phyloP scores from a whole-genome alignment of 2,329 filamentous ascomycete species.

The Fusarium denticulatum region DNA sequence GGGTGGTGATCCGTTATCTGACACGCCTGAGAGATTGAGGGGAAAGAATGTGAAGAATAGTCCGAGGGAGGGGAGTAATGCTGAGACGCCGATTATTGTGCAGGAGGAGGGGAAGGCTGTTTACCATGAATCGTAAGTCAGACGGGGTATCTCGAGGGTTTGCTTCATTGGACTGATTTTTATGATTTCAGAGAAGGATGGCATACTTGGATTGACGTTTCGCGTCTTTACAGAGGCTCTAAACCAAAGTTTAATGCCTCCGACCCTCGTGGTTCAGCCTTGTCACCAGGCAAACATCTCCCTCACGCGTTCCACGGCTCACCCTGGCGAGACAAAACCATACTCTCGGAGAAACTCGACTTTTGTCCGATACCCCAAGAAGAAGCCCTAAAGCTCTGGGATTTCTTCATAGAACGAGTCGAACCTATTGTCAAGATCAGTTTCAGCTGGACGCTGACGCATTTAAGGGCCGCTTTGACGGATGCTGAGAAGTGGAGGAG shows the following conservation, averaged over 20 bases:
- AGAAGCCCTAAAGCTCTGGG: slow-evolving; percentile 1
- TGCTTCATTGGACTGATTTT: accelerated
- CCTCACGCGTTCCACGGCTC: slow-evolving; percentile 18
- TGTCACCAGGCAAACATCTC: slow-evolving; percentile 10
- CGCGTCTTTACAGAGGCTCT: slow-evolving; percentile 1
- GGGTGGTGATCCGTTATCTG: slow-evolving; percentile 9
- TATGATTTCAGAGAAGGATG: neutral
- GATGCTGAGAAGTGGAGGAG: slow-evolving; percentile 1
- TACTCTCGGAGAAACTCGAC: neutral
- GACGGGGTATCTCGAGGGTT: no score
- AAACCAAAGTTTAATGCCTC: neutral
- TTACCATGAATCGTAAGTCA: slow-evolving; percentile 12
- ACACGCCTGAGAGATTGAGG: neutral
- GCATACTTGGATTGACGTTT: slow-evolving; percentile 9
- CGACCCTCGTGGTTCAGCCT: neutral
- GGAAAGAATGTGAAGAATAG: neutral
- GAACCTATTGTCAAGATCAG: slow-evolving; percentile 22
- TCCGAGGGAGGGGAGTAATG: neutral
- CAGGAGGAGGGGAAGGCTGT: slow-evolving; percentile 9
- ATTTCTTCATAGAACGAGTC: slow-evolving; percentile 8
- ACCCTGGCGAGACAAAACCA: neutral
- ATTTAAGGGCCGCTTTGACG: neutral
- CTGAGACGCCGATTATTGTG: slow-evolving; percentile 8
- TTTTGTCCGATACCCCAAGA: neutral
- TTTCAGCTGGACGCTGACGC: slow-evolving; percentile 8